These are phyloP conservation scores for Selenicereus undatus DNA, from an alignment of 148 eudicot genomes.

Conservation along the genomic window DNA sequence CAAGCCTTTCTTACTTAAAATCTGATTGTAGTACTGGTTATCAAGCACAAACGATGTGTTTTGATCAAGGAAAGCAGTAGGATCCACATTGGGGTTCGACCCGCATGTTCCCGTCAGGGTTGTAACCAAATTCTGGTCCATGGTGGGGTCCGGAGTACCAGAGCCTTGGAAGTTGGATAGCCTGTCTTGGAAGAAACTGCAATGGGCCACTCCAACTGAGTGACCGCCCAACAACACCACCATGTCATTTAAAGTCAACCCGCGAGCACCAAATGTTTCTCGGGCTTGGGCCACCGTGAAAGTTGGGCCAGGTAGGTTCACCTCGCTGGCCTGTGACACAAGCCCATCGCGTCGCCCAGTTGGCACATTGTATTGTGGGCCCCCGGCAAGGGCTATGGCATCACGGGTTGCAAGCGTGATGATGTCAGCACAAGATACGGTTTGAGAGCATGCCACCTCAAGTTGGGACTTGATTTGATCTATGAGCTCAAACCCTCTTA, in stretches of 20 bases:
- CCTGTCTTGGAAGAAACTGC: slow-evolving; percentile 25
- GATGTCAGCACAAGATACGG: slow-evolving; percentile 27
- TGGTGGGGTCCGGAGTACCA: slow-evolving; percentile 19
- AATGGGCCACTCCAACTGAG: slow-evolving; percentile 28
- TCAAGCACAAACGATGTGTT: slow-evolving; percentile 28
- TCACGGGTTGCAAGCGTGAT: slow-evolving; percentile 22
- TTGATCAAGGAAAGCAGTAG: slow-evolving; percentile 30
- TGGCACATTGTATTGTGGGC: slow-evolving; percentile 14
- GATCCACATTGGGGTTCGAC: slow-evolving; percentile 15
- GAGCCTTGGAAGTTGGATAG: slow-evolving; percentile 22
- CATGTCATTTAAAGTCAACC: slow-evolving; percentile 24
- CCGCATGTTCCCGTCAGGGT: slow-evolving; percentile 10
- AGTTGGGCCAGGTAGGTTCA: slow-evolving; percentile 20
- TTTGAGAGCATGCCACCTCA: slow-evolving; percentile 14
- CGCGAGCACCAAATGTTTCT: slow-evolving; percentile 11
- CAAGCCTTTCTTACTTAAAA: slow-evolving; percentile 13
- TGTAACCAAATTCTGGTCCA: slow-evolving; percentile 6
- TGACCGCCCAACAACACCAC: slow-evolving; percentile 28
- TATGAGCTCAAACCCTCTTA: slow-evolving; percentile 19
- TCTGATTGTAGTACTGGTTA: slow-evolving; percentile 26
- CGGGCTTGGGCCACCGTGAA: slow-evolving; percentile 18
- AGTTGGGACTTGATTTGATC: slow-evolving; percentile 21
- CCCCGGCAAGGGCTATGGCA: slow-evolving; percentile 17
- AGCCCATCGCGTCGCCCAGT: slow-evolving; percentile 25
- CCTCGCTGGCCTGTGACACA: slow-evolving; percentile 16